A percentile compares a stretch with the other conserved stretches of the same genome.
phyloP scores from a whole-genome alignment of 2,329 filamentous ascomycete species.

The Phialophora verrucosa region DNA sequence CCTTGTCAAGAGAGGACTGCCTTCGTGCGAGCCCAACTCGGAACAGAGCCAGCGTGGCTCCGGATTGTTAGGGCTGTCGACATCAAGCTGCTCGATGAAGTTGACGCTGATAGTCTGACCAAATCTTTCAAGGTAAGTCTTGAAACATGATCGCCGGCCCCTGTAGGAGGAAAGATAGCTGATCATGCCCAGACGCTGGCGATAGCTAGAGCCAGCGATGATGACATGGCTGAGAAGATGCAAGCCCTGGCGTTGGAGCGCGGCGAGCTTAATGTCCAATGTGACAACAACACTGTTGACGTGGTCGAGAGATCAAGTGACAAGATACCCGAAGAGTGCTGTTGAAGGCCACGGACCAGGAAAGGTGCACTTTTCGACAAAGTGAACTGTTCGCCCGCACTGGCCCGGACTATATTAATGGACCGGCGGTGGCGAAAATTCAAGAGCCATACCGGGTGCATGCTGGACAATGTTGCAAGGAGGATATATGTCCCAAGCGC shows the following conservation, averaged over 20 bases:
- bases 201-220: conserved; percentile 35
- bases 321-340: conserved; percentile 14
- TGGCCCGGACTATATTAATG: not conserved
- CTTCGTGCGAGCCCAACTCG: conserved; percentile 87
- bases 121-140: conserved; percentile 30
- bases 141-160: not conserved
- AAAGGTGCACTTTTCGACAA: conserved; percentile 27
- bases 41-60: conserved; percentile 84
- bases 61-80: conserved; percentile 64
- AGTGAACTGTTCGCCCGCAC: not conserved
- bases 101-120: conserved; percentile 21
- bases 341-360: conserved; percentile 34
- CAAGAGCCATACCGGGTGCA: not conserved
- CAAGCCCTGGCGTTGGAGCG: conserved; percentile 61
- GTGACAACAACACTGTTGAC: conserved; percentile 15
- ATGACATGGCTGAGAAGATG: conserved; percentile 46
- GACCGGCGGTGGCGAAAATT: not conserved
- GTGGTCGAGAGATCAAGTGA: conserved; percentile 27
- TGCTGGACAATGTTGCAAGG: not conserved
- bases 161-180: not conserved
- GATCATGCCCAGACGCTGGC: conserved; percentile 23
- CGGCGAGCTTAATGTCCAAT: conserved; percentile 39
- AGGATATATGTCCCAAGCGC: not conserved
- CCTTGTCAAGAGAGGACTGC: conserved; percentile 78
- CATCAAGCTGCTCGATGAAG: conserved; percentile 72